These are phyloP conservation scores for Leccinum barrowsii DNA, from an alignment of 768 basidiomycete species.

Conservation along the genomic window DNA sequence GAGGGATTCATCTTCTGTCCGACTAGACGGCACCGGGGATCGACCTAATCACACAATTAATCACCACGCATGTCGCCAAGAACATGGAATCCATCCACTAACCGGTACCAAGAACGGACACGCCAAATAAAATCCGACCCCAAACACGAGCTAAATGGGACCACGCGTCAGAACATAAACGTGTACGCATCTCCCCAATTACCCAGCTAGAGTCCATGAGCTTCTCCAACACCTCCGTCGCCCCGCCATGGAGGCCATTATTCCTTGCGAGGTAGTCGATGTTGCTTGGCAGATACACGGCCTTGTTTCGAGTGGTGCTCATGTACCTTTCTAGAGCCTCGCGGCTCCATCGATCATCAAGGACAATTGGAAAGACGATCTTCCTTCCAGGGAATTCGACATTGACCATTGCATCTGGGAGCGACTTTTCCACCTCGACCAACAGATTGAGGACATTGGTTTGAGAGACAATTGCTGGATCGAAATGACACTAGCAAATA, in stretches of 20 bases:
- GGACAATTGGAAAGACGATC: slow-evolving; percentile 57
- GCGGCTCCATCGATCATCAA: slow-evolving; percentile 37
- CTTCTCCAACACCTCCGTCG: slow-evolving; percentile 42
- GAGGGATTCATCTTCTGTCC: slow-evolving; percentile 79
- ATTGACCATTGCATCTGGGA: slow-evolving; percentile 39
- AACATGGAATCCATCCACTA: slow-evolving; percentile 29
- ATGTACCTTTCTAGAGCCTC: slow-evolving; percentile 59
- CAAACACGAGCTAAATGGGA: slow-evolving; percentile 52
- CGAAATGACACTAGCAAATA: slow-evolving; percentile 44
- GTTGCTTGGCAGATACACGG: slow-evolving; percentile 67
- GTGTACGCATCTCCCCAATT: slow-evolving; percentile 1
- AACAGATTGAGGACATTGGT: slow-evolving; percentile 40
- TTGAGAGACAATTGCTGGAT: slow-evolving; percentile 43
- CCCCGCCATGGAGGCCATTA: slow-evolving; percentile 48
- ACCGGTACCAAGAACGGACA: slow-evolving; percentile 58
- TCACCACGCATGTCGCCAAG: neutral
- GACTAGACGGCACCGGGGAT: slow-evolving; percentile 54
- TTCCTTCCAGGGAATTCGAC: slow-evolving; percentile 49
- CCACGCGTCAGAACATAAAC: neutral
- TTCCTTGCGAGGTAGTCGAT: slow-evolving; percentile 62
- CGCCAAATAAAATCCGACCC: slow-evolving; percentile 61
- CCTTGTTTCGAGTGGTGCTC: slow-evolving; percentile 49
- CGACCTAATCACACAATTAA: slow-evolving; percentile 37
- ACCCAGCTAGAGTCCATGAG: slow-evolving; percentile 53
- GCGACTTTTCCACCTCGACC: slow-evolving; percentile 32